phyloP scores from a whole-genome alignment of 352 stramenopile species.

The Globisporangium nunn region DNA sequence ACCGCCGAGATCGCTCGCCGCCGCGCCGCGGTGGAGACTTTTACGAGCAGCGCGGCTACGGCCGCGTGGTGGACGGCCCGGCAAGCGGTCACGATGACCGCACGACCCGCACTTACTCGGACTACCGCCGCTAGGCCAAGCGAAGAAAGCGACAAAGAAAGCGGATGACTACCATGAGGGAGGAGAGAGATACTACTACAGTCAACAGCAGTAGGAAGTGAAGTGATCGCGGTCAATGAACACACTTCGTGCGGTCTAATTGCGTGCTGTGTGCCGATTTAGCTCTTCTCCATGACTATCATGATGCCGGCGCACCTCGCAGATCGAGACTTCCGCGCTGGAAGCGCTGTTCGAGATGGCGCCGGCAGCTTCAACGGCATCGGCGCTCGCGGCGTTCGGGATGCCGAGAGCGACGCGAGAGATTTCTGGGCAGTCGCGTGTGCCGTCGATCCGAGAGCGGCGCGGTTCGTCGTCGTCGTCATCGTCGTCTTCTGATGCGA shows the following conservation, averaged over 20 bases:
- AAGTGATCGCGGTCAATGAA: too few relatives aligned
- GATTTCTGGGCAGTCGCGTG: background rate
- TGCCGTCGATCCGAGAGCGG: constrained; percentile 5
- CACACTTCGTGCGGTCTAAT: too few relatives aligned
- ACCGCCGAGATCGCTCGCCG: constrained; percentile 11
- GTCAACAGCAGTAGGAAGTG: too few relatives aligned
- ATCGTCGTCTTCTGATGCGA: constrained; percentile 3
- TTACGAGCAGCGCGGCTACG: constrained; percentile 23
- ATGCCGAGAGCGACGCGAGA: background rate
- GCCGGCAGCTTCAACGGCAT: background rate
- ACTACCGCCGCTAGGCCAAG: constrained; percentile 27
- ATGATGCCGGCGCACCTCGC: too few relatives aligned
- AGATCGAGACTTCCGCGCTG: background rate
- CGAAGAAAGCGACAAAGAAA: too few relatives aligned
- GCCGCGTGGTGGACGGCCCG: constrained; percentile 13
- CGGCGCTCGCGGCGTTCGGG: background rate
- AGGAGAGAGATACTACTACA: too few relatives aligned
- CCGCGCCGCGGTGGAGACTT: constrained; percentile 7
- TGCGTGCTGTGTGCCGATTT: background rate
- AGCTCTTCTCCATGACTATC: background rate
- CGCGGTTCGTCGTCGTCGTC: constrained; percentile 3
- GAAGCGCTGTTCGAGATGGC: background rate
- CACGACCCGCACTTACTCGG: constrained; percentile 36
- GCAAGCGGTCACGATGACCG: constrained; percentile 50
- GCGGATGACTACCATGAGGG: too few relatives aligned